Evolutionary conservation across 352 stramenopile species (phyloP), one percentile per base, ranked within the genome.

Genomic region (Halophytophthora polymorphica): DNA sequence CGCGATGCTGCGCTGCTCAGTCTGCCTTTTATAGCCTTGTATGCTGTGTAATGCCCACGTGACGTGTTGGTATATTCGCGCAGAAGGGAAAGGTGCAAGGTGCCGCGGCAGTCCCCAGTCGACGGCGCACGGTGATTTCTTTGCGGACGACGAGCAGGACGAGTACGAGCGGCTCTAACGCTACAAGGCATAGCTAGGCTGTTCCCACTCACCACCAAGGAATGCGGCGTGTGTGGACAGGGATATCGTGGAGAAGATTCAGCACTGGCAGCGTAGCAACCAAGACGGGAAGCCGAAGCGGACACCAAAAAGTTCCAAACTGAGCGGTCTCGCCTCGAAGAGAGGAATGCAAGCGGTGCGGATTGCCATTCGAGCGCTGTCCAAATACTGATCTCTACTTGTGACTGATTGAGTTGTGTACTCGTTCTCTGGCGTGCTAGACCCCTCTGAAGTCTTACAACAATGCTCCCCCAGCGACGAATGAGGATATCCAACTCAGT

Each of bases 401-500:
- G 34, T 33, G 25, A 2, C 28, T 50, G 51, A 18, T 21, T 34
- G 3, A n/a, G n/a, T n/a, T n/a, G n/a, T n/a, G n/a, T n/a, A n/a
- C n/a, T n/a, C n/a, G n/a, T n/a, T n/a, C n/a, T n/a, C n/a, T n/a
- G n/a, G n/a, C n/a, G n/a, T n/a, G n/a, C n/a, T n/a, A n/a, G n/a
- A n/a, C 41, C 13, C 28, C 41, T 28, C 28, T 10, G 3, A 17
- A 49, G 17, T 39, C 33, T 33, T 18, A 58, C 25, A 17, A 39
- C 23, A 50, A 40, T 13, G 35, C 36, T 28, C 38, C 22, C 11
- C 8, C 53, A 14, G 34, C n/a, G n/a, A n/a, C 34, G 2, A 57
- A 50, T 18, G 48, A 66, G 7, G 45, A 52, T 21, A 64, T 75
- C 18, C 66, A 73, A 1, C 33, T 83, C 14, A 68, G 61, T 49